Base-by-base conservation (phyloP, 176 grass and related monocot species). In the Musa schizocarpa region DNA sequence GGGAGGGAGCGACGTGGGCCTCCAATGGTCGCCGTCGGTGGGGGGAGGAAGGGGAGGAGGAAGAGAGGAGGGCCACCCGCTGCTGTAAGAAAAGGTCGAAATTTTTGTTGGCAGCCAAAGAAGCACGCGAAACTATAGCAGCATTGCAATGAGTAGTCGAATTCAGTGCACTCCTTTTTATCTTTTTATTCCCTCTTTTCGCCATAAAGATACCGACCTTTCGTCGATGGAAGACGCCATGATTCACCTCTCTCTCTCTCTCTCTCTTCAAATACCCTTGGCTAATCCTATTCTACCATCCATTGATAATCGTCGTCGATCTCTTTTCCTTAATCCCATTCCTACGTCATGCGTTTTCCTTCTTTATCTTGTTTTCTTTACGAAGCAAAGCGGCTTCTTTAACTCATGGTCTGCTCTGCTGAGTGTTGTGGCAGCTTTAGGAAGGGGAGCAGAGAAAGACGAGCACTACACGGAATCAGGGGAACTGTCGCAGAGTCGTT, bases 141-240 rank as follows among this genome's bases (percentile, higher is more conserved):
- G 58, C 61, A 66, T 34, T 26, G 25, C 65, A 79, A 77, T 76
- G 83, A 85, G 63, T 76, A 74, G 78, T 77, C 78, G 77, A 83
- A 83, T 76, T 79, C 75, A 63, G 76, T 58, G 27, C 65, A 21
- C 57, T 59, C 57, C 81, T 75, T 79, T 74, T 82, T 54, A 56
- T 75, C 74, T 62, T 53, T 53, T 74, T 81, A 79, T 80, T 76
- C 58, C 76, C 75, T 65, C 69, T 81, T 81, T 71, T 76, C 67
- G 80, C 77, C 71, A 26, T 69, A 90, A 92, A 92, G 93, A 92
- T 79, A 81, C 85, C 78, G 85, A 88, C 77, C 93, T 96, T 96
- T 96, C 89, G 78, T 88, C 79, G 73, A 88, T 81, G 69, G 77
- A 76, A 57, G 76, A 77, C 62, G 84, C 86, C 85, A 96, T 96